Evolutionary conservation across 2,329 filamentous ascomycete genomes (phyloP).

Genomic region (Aspergillus clavatus): DNA sequence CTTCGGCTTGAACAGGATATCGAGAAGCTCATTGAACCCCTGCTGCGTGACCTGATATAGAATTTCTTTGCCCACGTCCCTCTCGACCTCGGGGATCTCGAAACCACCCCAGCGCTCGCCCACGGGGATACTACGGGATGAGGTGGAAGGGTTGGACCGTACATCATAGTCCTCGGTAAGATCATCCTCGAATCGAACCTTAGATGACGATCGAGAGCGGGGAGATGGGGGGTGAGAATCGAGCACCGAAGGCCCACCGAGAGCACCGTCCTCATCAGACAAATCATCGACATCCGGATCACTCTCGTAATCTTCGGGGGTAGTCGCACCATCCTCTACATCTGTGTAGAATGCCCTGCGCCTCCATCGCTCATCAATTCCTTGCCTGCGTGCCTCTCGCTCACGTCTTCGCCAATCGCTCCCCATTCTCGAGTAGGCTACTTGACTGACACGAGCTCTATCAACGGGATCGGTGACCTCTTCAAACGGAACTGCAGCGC

Average conservation of each 20-base stretch:
- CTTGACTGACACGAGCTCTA: constrained; percentile 36
- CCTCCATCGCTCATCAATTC: constrained; percentile 67
- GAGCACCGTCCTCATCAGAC: constrained; percentile 55
- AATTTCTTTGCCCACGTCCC: constrained; percentile 79
- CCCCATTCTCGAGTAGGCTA: constrained; percentile 36
- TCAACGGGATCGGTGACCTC: constrained; percentile 42
- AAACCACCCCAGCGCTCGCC: constrained; percentile 70
- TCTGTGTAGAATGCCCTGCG: constrained; percentile 77
- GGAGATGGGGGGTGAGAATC: constrained; percentile 43
- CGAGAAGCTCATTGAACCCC: constrained; percentile 86
- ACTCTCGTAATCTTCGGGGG: constrained; percentile 56
- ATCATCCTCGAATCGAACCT: constrained; percentile 71
- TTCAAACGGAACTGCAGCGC: constrained; percentile 37
- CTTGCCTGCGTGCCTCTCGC: constrained; percentile 35
- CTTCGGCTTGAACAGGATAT: constrained; percentile 74
- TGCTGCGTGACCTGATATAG: constrained; percentile 89
- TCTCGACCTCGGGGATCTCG: constrained; percentile 73
- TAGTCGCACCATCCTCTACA: constrained; percentile 70
- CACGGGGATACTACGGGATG: constrained; percentile 62
- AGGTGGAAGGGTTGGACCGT: constrained; percentile 67
- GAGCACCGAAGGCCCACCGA: constrained; percentile 23
- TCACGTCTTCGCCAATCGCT: constrained; percentile 35
- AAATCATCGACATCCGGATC: constrained; percentile 36
- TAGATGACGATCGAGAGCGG: constrained; percentile 69
- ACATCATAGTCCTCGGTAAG: constrained; percentile 62